Percentiles rank a stretch among this genome's conserved stretches.
Evolutionary conservation across 805 yeast species (phyloP).

Genomic region (Sugiyamaella qingdaonensis): DNA sequence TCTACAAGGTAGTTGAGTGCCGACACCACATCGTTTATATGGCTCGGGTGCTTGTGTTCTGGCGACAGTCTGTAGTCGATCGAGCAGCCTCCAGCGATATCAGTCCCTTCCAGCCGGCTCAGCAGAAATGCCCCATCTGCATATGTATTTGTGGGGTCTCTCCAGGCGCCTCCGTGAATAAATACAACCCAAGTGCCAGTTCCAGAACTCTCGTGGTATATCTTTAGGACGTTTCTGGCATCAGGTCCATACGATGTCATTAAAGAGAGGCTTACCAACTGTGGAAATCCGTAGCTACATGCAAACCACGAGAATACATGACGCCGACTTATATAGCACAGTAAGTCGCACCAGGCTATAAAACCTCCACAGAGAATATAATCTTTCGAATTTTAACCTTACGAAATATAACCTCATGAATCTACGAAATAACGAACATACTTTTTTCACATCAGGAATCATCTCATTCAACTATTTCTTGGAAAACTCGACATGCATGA

Average conservation of each 20-base stretch:
- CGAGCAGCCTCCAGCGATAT: constrained; percentile 31
- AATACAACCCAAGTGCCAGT: constrained; percentile 40
- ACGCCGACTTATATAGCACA: too few species aligned
- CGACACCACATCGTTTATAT: constrained; percentile 49
- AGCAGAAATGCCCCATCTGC: constrained; percentile 46
- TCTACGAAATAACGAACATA: too few species aligned
- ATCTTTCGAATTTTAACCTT: too few species aligned
- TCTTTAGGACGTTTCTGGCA: neutral
- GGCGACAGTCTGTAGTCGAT: constrained; percentile 69
- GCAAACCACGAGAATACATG: too few species aligned
- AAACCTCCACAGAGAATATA: too few species aligned
- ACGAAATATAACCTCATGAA: too few species aligned
- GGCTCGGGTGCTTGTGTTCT: constrained; percentile 56
- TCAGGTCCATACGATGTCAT: constrained; percentile 2
- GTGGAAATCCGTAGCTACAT: too few species aligned
- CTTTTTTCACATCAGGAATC: neutral
- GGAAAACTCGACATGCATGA: constrained; percentile 47
- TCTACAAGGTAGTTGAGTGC: constrained; percentile 37
- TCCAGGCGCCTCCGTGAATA: constrained; percentile 90
- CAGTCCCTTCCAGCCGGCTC: constrained; percentile 16
- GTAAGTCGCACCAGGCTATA: too few species aligned
- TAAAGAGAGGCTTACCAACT: too few species aligned
- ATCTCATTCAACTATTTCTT: constrained; percentile 24
- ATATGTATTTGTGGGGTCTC: constrained; percentile 60
- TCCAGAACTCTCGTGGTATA: neutral